Base-by-base conservation (phyloP, 352 stramenopile genomes). In the Phytophthora fragariaefolia region DNA sequence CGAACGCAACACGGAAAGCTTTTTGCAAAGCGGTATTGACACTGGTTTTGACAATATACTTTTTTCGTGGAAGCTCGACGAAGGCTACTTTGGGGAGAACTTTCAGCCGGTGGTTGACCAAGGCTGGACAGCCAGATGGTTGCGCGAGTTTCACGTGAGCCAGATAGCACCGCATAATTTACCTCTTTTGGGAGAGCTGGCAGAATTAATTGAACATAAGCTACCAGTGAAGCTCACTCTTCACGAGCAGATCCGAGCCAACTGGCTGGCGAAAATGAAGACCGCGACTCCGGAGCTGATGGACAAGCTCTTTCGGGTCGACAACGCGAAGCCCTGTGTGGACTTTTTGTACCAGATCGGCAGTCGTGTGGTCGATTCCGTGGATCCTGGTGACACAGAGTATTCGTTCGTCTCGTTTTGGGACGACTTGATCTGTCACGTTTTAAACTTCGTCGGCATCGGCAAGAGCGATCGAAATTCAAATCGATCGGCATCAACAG, bases 331-430 rank as follows among this genome's bases (percentile, higher is more conserved):
- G 34, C 34, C 34, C 34, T 42, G 34, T 42, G 13, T 42, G 34
- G 34, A 42, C 1, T 42, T 42, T 12, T 36, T 36, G 30, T 7
- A n/a, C n/a, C n/a, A n/a, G n/a, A n/a, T n/a, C n/a, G n/a, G n/a
- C 9, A 36, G 30, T 36, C 30, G 30, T 36, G 13, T 36, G 9
- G 30, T 36, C 8, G 9, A 36, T 36, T 1, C 30, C 3, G 57
- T 69, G 1, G 4, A 66, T 22, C 28, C 51, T 60, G 57, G 68
- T 58, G 62, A 72, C 51, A 68, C 56, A 36, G 34, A 51, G 45
- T 20, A 12, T 58, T 77, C 58, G 32, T 77, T 77, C 52, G 40
- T 77, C 55, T 72, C 63, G 46, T 72, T 73, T 70, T 77, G 69
- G 69, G 30, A 36, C 30, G 58, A 73, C 64, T 56, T 63, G 64